These are phyloP conservation scores for Collybia mongolica DNA, from an alignment of 768 basidiomycete species.

Conservation along the genomic window DNA sequence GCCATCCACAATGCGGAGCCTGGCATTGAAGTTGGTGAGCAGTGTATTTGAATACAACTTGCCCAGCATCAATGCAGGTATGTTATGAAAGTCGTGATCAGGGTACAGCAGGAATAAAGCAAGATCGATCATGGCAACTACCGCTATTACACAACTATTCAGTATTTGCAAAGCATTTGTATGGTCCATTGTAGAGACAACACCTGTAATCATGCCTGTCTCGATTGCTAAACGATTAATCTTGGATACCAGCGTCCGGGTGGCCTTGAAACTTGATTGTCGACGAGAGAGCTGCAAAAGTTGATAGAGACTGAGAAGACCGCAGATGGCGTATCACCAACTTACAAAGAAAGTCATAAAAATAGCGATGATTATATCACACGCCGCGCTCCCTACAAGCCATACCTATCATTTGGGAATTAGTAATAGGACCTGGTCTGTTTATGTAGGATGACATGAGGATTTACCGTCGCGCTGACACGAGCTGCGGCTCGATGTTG, in stretches of 20 bases:
- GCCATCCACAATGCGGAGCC: not conserved
- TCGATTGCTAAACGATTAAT: not conserved
- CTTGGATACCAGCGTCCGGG: not conserved
- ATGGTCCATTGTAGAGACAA: not conserved
- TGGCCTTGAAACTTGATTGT: not conserved
- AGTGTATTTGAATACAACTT: not conserved
- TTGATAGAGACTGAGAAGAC: not conserved
- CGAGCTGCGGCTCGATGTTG: not conserved
- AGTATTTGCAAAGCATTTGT: too few species aligned
- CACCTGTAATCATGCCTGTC: not conserved
- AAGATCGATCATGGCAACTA: not conserved
- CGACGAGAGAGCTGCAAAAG: not conserved
- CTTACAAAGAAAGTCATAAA: not conserved
- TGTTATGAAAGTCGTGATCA: too few species aligned
- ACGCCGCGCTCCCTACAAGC: not conserved
- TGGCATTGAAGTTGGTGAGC: not conserved
- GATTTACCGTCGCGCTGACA: not conserved
- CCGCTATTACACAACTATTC: too few species aligned
- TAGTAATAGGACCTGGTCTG: not conserved
- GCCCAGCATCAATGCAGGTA: not conserved
- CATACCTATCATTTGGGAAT: not conserved
- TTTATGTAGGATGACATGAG: not conserved
- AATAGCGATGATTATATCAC: not conserved
- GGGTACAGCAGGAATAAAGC: not conserved
- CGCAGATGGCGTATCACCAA: not conserved